Base-by-base conservation (phyloP, 2,329 filamentous ascomycete species). In the Leptodontidium sp. region DNA sequence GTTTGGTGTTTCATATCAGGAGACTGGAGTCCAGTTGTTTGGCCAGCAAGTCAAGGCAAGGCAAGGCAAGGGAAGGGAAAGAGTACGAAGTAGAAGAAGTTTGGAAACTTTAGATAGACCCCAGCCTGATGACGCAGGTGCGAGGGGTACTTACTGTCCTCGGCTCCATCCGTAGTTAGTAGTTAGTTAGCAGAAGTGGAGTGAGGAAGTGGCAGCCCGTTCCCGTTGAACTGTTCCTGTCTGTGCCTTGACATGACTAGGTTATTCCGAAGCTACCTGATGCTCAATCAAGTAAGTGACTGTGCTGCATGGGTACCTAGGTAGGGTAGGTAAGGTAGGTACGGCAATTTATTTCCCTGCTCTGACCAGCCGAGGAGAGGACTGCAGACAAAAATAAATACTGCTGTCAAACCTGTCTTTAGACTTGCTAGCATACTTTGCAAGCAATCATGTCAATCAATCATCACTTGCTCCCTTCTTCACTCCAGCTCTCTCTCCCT, bases 41-140 rank as follows among this genome's bases (percentile, higher is more conserved):
- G 57, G 63, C 61, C 40, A 43, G 64, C 57, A 43, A 50, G 6
- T 24, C n/a, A 47, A 17, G 55, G 29, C 7, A 32, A 32, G 45
- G n/a, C 15, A 14, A 52, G 24, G n/a, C 4, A 43, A 63, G 61
- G 17, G 15, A 38, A 14, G 38, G 21, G 21, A 21, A 21, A 21
- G 21, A 21, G 21, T 21, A 21, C 21, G 21, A 21, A 21, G 21
- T 21, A 21, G 21, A 21, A 21, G 32, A 40, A 29, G 53, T 58
- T 29, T 58, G 53, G 53, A 58, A 58, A 11, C 32, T n/a, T 58
- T 40, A 6, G 12, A 29, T 21, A 21, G 21, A 21, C 21, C 21
- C 35, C 53, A 58, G n/a, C 8, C n/a, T 45, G 58, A 72, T 72
- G 70, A 72, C 70, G 70, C 70, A 70, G 64, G 61, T 63, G 68